A percentile compares a stretch with the other conserved stretches of the same genome.
phyloP scores from a whole-genome alignment of 2,329 filamentous ascomycete species.

The Sporothrix mexicana region DNA sequence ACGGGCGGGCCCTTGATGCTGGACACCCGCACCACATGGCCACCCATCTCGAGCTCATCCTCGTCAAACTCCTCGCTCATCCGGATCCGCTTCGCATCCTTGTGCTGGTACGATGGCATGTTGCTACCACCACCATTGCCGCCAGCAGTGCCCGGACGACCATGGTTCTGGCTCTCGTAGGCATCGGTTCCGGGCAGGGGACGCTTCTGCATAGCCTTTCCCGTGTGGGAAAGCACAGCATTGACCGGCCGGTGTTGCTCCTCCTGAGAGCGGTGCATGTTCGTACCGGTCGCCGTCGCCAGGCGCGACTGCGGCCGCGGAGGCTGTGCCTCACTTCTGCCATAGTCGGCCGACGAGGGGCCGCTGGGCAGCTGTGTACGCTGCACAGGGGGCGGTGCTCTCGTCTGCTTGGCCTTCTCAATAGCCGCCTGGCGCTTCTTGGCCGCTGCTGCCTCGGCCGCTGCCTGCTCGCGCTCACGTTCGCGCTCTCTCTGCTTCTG shows the following conservation, averaged over 20 bases:
- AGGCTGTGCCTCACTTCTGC: slow-evolving; percentile 43
- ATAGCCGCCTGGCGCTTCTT: slow-evolving; percentile 70
- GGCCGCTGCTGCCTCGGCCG: slow-evolving; percentile 53
- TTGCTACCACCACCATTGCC: slow-evolving; percentile 40
- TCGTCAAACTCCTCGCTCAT: slow-evolving; percentile 75
- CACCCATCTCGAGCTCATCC: slow-evolving; percentile 58
- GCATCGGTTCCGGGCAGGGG: slow-evolving; percentile 56
- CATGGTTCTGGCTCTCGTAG: slow-evolving; percentile 28
- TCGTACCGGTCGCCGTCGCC: slow-evolving; percentile 59
- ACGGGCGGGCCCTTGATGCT: slow-evolving; percentile 82
- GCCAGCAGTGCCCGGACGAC: slow-evolving; percentile 29
- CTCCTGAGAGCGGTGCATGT: slow-evolving; percentile 59
- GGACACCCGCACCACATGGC: slow-evolving; percentile 62
- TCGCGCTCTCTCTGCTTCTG: slow-evolving; percentile 67
- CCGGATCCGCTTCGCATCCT: slow-evolving; percentile 79
- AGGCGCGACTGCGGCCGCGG: slow-evolving; percentile 63
- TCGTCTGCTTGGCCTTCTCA: slow-evolving; percentile 69
- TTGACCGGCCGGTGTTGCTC: slow-evolving; percentile 67
- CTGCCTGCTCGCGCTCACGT: slow-evolving; percentile 62
- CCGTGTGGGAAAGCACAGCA: slow-evolving; percentile 64
- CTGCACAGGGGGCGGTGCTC: slow-evolving; percentile 65
- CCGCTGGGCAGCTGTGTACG: slow-evolving; percentile 59
- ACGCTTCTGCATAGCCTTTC: slow-evolving; percentile 77
- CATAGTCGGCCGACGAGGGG: slow-evolving; percentile 51
- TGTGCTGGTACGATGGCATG: slow-evolving; percentile 67